Evolutionary conservation across 805 yeast genomes (phyloP), one percentile per base, ranked within the genome.

Genomic region (Candida hispaniensis): DNA sequence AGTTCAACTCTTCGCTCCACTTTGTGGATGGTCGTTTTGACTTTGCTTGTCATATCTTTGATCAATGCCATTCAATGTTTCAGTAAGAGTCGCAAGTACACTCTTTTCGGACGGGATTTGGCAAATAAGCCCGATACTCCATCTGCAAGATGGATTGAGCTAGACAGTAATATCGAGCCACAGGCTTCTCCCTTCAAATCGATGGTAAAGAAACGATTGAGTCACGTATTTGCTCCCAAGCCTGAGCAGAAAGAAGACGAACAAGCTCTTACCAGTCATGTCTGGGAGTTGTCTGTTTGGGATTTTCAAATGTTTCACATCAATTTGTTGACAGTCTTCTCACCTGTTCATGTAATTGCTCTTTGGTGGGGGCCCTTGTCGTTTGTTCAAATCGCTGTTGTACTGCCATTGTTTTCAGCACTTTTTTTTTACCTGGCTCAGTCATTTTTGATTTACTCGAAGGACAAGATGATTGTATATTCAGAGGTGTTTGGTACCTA

Each of bases 261-360:
- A n/a, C 8, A n/a, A 2, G 5, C 24, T 6, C 14, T 9, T 22
- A 6, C 16, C 2, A 4, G 17, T 7, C 28, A 25, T n/a, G 36
- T 32, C 1, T 77, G 78, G 71, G 67, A 70, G 39, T 51, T 79
- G 25, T 58, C 56, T 12, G 67, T 77, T 32, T 79, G 93, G 93
- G 60, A 63, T 26, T 88, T 88, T 0, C 65, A 77, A 0, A 61
- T 61, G 43, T 74, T 76, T 49, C 64, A 64, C 18, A 58, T 77
- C 5, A 55, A 60, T 30, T 45, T 78, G 2, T 62, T 69, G 17
- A 59, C 70, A 2, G 53, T 69, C 1, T 73, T 73, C 43, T 73
- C 81, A 6, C 91, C 93, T 0, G 49, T 73, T 7, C 67, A 64
- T 30, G 44, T 71, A 6, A 35, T 64, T 3, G 54, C 67, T n/a